A percentile compares a stretch with the other conserved stretches of the same genome.
Conservation (phyloP, 2,329 filamentous ascomycete species). For the Samsoniella hepiali region DNA sequence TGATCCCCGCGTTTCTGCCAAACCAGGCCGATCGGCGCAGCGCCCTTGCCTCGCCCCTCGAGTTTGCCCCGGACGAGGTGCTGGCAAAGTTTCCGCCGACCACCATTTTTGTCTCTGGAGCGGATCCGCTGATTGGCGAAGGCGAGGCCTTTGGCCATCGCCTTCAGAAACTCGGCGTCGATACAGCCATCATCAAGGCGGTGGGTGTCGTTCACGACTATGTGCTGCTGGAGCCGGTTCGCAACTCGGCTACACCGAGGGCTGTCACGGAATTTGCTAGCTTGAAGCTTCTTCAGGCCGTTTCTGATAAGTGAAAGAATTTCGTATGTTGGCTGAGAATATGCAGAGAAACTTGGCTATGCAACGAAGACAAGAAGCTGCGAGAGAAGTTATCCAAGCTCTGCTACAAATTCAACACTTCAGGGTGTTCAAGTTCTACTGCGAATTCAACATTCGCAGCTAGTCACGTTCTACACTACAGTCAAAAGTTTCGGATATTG, state of each 20-base stretch:
- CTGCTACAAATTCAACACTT: too few relatives aligned
- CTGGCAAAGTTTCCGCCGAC: not conserved
- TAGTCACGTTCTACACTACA: too few relatives aligned
- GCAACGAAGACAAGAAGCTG: too few relatives aligned
- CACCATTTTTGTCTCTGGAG: not conserved
- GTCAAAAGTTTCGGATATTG: too few relatives aligned
- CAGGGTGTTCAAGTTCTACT: too few relatives aligned
- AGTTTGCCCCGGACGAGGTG: not conserved
- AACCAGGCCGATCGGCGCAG: not conserved
- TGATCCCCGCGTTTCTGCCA: not conserved
- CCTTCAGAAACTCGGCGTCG: not conserved
- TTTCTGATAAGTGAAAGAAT: not conserved
- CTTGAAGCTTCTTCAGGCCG: not conserved
- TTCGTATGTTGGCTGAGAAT: too few relatives aligned
- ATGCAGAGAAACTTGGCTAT: too few relatives aligned
- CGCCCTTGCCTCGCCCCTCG: not conserved
- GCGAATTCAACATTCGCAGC: too few relatives aligned
- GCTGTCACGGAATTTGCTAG: not conserved
- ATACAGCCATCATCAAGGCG: not conserved
- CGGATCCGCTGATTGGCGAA: constrained; percentile 1
- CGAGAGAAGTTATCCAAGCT: too few relatives aligned
- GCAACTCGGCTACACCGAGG: not conserved
- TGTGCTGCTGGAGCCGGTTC: not conserved
- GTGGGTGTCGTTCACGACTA: not conserved
- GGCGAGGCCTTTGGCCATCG: constrained; percentile 1